These are phyloP conservation scores for Mollisia scopiformis DNA, from an alignment of 2,329 filamentous ascomycete species.

Conservation along the genomic window DNA sequence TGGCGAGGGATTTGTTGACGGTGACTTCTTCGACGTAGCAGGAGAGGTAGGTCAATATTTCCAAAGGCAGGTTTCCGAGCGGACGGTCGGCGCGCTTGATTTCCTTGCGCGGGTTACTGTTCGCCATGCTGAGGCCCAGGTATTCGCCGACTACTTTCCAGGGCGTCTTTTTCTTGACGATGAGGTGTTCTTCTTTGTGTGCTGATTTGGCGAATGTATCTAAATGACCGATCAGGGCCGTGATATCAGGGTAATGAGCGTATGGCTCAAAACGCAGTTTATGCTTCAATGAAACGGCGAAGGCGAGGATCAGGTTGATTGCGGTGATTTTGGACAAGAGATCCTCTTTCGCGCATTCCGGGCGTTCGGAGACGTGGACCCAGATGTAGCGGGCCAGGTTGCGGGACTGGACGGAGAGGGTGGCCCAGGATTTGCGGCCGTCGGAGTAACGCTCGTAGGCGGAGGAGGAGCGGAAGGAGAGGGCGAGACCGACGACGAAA, in stretches of 20 bases:
- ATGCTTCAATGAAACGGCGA: slow-evolving; percentile 79
- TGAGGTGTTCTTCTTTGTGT: slow-evolving; percentile 47
- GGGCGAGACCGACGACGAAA: slow-evolving; percentile 80
- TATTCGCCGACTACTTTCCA: slow-evolving; percentile 73
- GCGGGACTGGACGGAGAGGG: slow-evolving; percentile 64
- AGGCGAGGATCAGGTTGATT: slow-evolving; percentile 79
- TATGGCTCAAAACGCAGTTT: slow-evolving; percentile 83
- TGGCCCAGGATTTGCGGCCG: slow-evolving; percentile 65
- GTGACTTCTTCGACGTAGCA: slow-evolving; percentile 30
- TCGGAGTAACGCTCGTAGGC: slow-evolving; percentile 76
- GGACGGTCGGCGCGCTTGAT: slow-evolving; percentile 75
- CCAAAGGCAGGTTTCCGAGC: slow-evolving; percentile 81
- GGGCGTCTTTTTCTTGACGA: slow-evolving; percentile 23
- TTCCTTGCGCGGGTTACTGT: slow-evolving; percentile 76
- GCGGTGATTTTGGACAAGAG: slow-evolving; percentile 67
- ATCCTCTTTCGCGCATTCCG: slow-evolving; percentile 63
- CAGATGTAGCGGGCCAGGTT: slow-evolving; percentile 78
- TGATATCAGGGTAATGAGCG: slow-evolving; percentile 74
- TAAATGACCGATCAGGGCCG: slow-evolving; percentile 70
- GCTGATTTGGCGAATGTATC: slow-evolving; percentile 71
- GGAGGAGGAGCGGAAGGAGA: slow-evolving; percentile 77
- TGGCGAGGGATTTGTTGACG: slow-evolving; percentile 40
- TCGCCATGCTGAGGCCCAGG: slow-evolving; percentile 75
- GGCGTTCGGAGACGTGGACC: slow-evolving; percentile 71
- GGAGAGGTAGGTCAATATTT: slow-evolving; percentile 75